A percentile compares a stretch with the other conserved stretches of the same genome.
Evolutionary conservation across 140 eudicot genomes (phyloP).

Genomic region (Bidens hawaiensis): DNA sequence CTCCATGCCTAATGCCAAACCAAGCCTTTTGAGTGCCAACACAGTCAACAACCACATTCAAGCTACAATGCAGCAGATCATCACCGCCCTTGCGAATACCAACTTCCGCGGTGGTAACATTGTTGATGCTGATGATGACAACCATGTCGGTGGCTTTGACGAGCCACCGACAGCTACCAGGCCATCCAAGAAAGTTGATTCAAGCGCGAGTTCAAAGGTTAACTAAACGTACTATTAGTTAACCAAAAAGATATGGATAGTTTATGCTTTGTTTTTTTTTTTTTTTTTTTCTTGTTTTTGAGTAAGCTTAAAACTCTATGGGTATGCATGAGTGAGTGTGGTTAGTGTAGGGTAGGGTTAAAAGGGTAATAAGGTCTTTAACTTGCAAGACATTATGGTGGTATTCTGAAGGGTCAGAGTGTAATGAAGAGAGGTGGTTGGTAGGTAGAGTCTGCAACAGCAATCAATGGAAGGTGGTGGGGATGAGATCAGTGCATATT

Average conservation of each 20-base stretch:
- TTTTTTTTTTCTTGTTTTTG: background rate
- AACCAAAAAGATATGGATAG: background rate
- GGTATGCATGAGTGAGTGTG: constrained; percentile 20
- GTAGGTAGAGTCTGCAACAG: constrained; percentile 34
- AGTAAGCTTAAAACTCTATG: background rate
- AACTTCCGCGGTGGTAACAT: background rate
- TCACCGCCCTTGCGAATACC: constrained; percentile 38
- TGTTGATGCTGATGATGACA: constrained; percentile 16
- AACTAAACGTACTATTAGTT: constrained; percentile 17
- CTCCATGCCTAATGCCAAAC: constrained; percentile 73
- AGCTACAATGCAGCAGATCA: constrained; percentile 72
- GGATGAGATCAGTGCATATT: constrained; percentile 34
- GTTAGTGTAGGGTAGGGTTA: constrained; percentile 25
- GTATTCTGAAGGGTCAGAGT: constrained; percentile 23
- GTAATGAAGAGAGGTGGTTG: constrained; percentile 40
- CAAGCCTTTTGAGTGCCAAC: constrained; percentile 75
- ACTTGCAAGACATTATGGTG: constrained; percentile 23
- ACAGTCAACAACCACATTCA: constrained; percentile 76
- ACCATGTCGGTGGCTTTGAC: constrained; percentile 16
- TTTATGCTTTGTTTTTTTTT: too few species aligned
- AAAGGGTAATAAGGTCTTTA: constrained; percentile 35
- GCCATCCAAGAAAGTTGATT: constrained; percentile 18
- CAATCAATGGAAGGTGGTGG: constrained; percentile 36
- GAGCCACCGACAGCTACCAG: constrained; percentile 23
- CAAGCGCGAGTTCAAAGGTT: constrained; percentile 24